Percentiles rank a stretch among this genome's conserved stretches.
Conservation (phyloP, 257 asterid species). For the Plectranthus barbatus region DNA sequence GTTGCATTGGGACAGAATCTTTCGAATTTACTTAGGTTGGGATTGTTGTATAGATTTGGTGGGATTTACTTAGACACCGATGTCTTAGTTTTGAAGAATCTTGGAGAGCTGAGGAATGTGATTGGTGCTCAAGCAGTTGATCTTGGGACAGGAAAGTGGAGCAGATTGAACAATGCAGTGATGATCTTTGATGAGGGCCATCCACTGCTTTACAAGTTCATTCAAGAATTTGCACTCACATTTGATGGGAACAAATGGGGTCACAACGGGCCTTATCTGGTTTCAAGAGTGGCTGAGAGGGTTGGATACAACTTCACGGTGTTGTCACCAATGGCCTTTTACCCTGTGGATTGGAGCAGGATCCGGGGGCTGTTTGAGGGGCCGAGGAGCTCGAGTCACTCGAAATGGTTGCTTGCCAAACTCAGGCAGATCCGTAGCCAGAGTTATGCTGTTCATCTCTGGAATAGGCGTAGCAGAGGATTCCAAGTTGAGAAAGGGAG, state of each 20-base stretch:
- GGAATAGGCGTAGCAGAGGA: slow-evolving; percentile 86
- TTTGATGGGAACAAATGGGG: slow-evolving; percentile 98
- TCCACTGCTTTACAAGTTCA: slow-evolving; percentile 70
- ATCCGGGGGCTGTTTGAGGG: slow-evolving; percentile 57
- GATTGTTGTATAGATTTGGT: slow-evolving; percentile 72
- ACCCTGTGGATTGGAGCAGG: slow-evolving; percentile 86
- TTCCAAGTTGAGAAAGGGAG: slow-evolving; percentile 59
- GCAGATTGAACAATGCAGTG: slow-evolving; percentile 82
- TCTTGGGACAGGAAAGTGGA: slow-evolving; percentile 58
- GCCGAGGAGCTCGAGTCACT: slow-evolving; percentile 38
- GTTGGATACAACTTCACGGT: slow-evolving; percentile 58
- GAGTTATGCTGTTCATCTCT: slow-evolving; percentile 66
- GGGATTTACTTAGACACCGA: slow-evolving; percentile 89
- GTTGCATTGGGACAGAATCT: slow-evolving; percentile 85
- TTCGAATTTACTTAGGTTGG: slow-evolving; percentile 79
- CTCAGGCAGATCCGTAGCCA: slow-evolving; percentile 43
- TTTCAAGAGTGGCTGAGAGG: slow-evolving; percentile 59
- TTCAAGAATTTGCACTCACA: slow-evolving; percentile 82
- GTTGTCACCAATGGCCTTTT: slow-evolving; percentile 69
- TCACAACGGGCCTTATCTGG: slow-evolving; percentile 90
- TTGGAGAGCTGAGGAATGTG: slow-evolving; percentile 36
- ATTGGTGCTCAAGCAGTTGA: slow-evolving; percentile 82
- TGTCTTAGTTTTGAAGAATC: slow-evolving; percentile 46
- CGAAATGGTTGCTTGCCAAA: slow-evolving; percentile 55
- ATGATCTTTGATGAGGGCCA: slow-evolving; percentile 80